Percentiles rank a stretch among this genome's conserved stretches.
Conservation (phyloP, 768 basidiomycete genomes). For the Rhodosporidiobolus sp. region DNA sequence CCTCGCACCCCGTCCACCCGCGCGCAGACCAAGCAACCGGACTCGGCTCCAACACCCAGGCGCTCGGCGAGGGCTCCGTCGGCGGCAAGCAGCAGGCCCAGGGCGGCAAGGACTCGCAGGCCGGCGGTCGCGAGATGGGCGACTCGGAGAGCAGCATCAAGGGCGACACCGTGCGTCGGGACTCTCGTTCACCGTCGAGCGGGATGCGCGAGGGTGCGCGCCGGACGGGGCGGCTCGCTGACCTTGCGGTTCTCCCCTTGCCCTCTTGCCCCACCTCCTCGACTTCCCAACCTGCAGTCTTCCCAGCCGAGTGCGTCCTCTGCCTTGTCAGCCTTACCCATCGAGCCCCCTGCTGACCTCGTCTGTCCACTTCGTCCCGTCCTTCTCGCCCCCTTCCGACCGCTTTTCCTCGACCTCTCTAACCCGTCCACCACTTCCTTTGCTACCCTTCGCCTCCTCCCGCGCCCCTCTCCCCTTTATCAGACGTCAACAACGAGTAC, state of each 20-base stretch:
- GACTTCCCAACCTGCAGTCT: not conserved
- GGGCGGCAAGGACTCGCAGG: slow-evolving; percentile 19
- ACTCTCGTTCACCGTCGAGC: not conserved
- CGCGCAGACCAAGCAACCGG: slow-evolving; percentile 20
- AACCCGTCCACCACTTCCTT: too few relatives aligned
- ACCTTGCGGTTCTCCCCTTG: not conserved
- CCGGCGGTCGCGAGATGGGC: slow-evolving; percentile 24
- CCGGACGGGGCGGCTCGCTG: too few relatives aligned
- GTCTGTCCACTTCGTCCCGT: not conserved
- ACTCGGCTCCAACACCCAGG: slow-evolving; percentile 13
- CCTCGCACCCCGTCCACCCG: too few relatives aligned
- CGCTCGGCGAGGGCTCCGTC: slow-evolving; percentile 31
- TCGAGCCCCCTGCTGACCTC: not conserved
- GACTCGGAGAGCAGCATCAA: slow-evolving; percentile 20
- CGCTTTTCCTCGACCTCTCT: too few relatives aligned
- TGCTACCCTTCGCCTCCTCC: not conserved
- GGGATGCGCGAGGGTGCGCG: too few relatives aligned
- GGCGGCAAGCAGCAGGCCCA: not conserved
- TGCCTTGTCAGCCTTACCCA: not conserved
- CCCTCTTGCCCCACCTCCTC: not conserved
- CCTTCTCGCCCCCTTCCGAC: not conserved
- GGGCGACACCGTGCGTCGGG: slow-evolving; percentile 29
- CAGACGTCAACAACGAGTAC: slow-evolving; percentile 40
- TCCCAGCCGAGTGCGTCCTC: slow-evolving; percentile 24
- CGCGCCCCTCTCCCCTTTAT: too few relatives aligned